Percentiles rank a stretch among this genome's conserved stretches.
Conservation (phyloP, 2,329 filamentous ascomycete species). For the Zymoseptoria ardabiliae region DNA sequence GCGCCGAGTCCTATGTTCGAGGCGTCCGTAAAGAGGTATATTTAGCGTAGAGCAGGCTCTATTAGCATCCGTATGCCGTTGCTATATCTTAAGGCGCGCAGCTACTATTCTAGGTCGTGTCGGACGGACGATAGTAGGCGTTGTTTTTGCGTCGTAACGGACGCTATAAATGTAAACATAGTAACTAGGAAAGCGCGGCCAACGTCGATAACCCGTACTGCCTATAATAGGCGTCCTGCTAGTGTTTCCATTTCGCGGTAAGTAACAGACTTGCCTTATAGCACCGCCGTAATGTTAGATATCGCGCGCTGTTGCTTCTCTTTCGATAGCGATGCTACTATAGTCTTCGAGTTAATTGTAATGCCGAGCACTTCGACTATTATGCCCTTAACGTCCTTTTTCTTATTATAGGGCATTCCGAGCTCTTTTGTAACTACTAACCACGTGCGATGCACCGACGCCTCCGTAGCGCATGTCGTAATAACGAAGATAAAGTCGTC, state of each 20-base stretch:
- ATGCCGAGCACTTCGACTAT: neutral
- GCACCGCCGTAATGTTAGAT: neutral
- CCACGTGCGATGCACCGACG: neutral
- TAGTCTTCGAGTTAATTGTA: neutral
- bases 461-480: neutral
- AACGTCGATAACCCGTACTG: neutral
- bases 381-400: neutral
- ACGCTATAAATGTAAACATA: neutral
- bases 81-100: neutral
- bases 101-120: neutral
- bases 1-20: neutral
- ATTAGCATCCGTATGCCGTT: neutral
- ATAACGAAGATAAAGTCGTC: conserved; percentile 1
- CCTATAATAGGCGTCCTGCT: neutral
- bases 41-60: neutral
- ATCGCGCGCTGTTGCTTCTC: neutral
- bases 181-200: neutral
- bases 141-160: neutral
- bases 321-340: neutral
- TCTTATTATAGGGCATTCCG: neutral
- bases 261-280: neutral
- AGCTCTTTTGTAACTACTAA: neutral
- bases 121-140: neutral
- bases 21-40: neutral
- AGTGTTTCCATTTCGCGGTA: neutral